Evolutionary conservation across 352 stramenopile species (phyloP).

Genomic region (Elongisporangium prolatum): DNA sequence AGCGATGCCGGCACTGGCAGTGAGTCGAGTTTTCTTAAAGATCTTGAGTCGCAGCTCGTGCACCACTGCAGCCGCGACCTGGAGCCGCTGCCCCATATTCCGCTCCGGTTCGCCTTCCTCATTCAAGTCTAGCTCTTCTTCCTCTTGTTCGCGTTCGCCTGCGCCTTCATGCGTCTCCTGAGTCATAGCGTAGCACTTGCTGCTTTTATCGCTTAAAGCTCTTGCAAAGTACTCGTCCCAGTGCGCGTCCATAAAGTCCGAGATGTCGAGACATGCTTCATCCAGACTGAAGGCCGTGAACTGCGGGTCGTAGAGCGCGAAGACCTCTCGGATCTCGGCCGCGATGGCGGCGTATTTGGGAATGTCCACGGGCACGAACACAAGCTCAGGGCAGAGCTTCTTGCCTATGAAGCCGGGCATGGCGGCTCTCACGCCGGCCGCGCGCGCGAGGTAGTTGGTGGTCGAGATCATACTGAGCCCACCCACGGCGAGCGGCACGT

Average conservation of each 20-base stretch:
- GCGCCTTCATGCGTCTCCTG: neutral
- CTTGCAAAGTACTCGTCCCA: conserved; percentile 38
- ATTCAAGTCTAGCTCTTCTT: conserved; percentile 8
- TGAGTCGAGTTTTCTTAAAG: conserved; percentile 85
- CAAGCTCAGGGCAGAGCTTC: conserved; percentile 90
- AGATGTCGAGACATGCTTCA: conserved; percentile 94
- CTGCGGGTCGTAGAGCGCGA: conserved; percentile 92
- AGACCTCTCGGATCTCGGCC: conserved; percentile 71
- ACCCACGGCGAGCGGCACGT: conserved; percentile 91
- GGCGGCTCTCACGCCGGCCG: conserved; percentile 92
- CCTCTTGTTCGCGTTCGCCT: conserved; percentile 3
- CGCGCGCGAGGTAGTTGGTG: conserved; percentile 93
- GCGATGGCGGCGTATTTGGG: conserved; percentile 86
- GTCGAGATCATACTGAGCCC: conserved; percentile 93
- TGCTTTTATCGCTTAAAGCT: neutral
- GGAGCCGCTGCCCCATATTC: conserved; percentile 5
- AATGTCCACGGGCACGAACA: conserved; percentile 92
- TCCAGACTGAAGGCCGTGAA: conserved; percentile 91
- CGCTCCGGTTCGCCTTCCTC: neutral
- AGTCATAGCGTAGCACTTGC: neutral
- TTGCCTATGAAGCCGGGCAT: conserved; percentile 97
- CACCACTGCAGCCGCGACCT: conserved; percentile 61
- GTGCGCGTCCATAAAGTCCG: conserved; percentile 72
- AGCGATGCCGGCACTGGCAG: conserved; percentile 91
- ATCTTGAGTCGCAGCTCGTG: conserved; percentile 84